A percentile compares a stretch with the other conserved stretches of the same genome.
These are phyloP conservation scores for Boletus vinaceobasis DNA, from an alignment of 768 basidiomycete genomes.

Conservation along the genomic window DNA sequence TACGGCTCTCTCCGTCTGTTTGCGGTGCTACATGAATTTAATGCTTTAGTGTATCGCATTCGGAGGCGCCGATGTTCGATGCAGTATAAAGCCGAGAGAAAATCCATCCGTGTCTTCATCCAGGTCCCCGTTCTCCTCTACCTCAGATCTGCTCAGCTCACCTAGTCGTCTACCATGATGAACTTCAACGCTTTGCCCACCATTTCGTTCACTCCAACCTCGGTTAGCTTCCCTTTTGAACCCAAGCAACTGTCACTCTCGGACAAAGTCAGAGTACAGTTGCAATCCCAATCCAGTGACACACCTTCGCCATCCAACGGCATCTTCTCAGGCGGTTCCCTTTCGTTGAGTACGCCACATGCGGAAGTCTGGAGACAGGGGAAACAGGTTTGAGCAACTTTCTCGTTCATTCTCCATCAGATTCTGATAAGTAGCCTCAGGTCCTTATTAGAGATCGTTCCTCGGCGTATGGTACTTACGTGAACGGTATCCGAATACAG, in stretches of 20 bases:
- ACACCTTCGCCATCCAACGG: conserved; percentile 35
- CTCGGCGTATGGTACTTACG: conserved; percentile 45
- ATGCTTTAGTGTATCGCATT: conserved; percentile 1
- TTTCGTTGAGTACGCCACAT: conserved; percentile 42
- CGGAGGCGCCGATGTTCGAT: conserved; percentile 1
- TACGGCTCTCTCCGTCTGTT: conserved; percentile 11
- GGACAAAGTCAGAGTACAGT: conserved; percentile 26
- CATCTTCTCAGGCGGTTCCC: conserved; percentile 37
- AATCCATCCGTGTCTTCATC: not conserved
- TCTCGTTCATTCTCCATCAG: not conserved
- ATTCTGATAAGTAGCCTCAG: conserved; percentile 27
- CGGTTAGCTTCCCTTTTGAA: conserved; percentile 37
- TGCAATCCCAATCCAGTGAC: conserved; percentile 32
- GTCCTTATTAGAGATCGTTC: conserved; percentile 46
- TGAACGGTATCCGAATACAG: conserved; percentile 43
- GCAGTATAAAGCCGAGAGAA: conserved; percentile 21
- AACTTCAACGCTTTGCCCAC: conserved; percentile 28
- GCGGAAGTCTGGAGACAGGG: conserved; percentile 47
- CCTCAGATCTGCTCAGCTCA: not conserved
- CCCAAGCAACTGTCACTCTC: conserved; percentile 36
- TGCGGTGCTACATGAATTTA: conserved; percentile 8
- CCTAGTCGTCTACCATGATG: conserved; percentile 11
- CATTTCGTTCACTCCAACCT: conserved; percentile 34
- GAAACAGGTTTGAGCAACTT: conserved; percentile 34
- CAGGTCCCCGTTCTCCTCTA: not conserved